Evolutionary conservation across 2,329 filamentous ascomycete genomes (phyloP), one percentile per base, ranked within the genome.

Genomic region (Epichloe typhina): DNA sequence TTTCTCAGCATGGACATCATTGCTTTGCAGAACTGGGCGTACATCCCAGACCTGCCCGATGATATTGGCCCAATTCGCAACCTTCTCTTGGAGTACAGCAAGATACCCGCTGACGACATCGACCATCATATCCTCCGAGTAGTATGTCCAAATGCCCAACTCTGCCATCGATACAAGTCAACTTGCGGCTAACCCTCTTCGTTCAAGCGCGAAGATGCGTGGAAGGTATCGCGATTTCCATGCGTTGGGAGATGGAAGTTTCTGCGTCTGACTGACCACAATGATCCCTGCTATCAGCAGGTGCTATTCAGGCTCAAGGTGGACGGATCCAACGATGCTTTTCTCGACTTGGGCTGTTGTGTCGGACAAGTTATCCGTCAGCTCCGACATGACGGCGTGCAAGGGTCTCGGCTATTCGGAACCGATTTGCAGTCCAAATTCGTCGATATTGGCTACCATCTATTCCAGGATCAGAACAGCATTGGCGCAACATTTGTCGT

Each of bases 371-470:
- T 71, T 8, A 62, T 76, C 33, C 69, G 74, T n/a, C 71, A 75
- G 56, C 68, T 77, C 31, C 66, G 69, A 11, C 63, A 65, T 47
- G 74, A 77, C 51, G 77, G 76, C 19, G 75, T 75, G 7, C 63
- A 70, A 23, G 65, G 70, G 5, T 60, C 66, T 15, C 69, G 72
- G 44, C 61, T 80, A n/a, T 72, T 72, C 52, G 76, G 74, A 17
- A 66, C 68, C 3, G 76, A 80, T 53, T 54, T 76, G 3, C 67
- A 73, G 42, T 56, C 67, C 19, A 65, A 65, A n/a, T 77, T 80
- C 55, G 68, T 80, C 49, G 69, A 77, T 11, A 62, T 77, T n/a
- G 79, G 79, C 31, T 80, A 82, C 61, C 77, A 83, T 50, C 68
- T 86, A 19, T 86, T 85, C 64, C 70, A 72, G 44, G 83, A 84